A percentile compares a stretch with the other conserved stretches of the same genome.
These are phyloP conservation scores for Pseudognaphalium luteoalbum DNA, from an alignment of 129 eudicot genomes.

Conservation along the genomic window DNA sequence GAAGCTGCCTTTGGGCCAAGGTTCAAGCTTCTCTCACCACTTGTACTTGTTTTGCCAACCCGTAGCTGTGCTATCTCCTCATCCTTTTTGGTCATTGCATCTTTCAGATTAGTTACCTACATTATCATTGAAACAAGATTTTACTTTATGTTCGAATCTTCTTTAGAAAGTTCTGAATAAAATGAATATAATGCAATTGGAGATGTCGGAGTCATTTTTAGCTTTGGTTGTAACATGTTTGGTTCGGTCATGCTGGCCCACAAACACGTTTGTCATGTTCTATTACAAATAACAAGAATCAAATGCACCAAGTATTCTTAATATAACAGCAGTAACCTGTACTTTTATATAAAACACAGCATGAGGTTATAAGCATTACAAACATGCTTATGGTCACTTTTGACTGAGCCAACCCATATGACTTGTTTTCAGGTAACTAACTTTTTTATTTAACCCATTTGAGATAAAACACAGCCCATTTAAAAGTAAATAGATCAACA, in stretches of 20 bases:
- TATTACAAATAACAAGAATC: not conserved
- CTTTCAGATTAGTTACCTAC: slow-evolving; percentile 65
- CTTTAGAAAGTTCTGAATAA: not conserved
- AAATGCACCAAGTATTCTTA: not conserved
- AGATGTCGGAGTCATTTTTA: not conserved
- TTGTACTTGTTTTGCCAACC: slow-evolving; percentile 36
- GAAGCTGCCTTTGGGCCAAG: slow-evolving; percentile 42
- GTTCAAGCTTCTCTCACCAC: slow-evolving; percentile 43
- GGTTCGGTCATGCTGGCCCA: too few species aligned
- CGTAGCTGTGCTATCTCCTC: slow-evolving; percentile 57
- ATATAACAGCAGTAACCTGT: not conserved
- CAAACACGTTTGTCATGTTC: not conserved
- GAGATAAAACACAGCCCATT: not conserved
- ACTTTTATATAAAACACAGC: not conserved
- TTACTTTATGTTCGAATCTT: not conserved
- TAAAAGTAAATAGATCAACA: not conserved
- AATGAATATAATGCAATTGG: not conserved
- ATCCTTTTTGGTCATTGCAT: slow-evolving; percentile 57
- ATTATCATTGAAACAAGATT: slow-evolving; percentile 26
- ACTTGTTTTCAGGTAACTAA: not conserved
- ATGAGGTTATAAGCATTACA: not conserved
- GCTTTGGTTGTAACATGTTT: not conserved
- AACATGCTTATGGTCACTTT: not conserved
- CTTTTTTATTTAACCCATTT: not conserved
- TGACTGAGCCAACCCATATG: not conserved